phyloP scores from a whole-genome alignment of 2,329 filamentous ascomycete species.

The Aspergillus novofumigatus region DNA sequence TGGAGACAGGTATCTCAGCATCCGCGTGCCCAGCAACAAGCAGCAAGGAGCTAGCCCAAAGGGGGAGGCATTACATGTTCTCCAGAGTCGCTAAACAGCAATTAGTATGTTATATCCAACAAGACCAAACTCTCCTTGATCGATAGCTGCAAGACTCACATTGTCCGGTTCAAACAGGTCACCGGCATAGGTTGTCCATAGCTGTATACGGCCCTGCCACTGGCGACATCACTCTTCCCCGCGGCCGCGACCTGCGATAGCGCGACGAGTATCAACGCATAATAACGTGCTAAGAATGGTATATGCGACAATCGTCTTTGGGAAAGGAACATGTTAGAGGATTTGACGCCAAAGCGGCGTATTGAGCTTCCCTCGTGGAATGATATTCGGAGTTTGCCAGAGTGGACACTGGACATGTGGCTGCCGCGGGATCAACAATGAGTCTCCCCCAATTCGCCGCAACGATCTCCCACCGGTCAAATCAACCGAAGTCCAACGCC shows the following conservation, averaged over 20 bases:
- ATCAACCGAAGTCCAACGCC: background rate
- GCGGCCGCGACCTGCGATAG: conserved; percentile 19
- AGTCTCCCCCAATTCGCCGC: background rate
- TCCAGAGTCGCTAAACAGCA: conserved; percentile 23
- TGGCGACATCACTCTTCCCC: conserved; percentile 20
- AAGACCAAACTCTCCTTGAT: background rate
- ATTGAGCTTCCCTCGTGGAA: background rate
- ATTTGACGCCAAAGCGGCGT: conserved; percentile 1
- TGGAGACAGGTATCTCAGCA: background rate
- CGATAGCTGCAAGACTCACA: conserved; percentile 48
- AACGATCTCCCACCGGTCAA: background rate
- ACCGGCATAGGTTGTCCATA: conserved; percentile 63
- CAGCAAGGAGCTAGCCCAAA: background rate
- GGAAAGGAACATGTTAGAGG: conserved; percentile 7
- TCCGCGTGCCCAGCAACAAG: background rate
- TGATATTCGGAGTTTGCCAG: background rate
- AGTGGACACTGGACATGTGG: background rate
- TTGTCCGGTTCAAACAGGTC: conserved; percentile 69
- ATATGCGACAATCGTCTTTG: conserved; percentile 1
- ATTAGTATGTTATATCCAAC: background rate
- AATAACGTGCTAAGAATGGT: background rate
- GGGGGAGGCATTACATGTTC: conserved; percentile 23
- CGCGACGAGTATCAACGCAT: conserved; percentile 14
- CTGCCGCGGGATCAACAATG: background rate
- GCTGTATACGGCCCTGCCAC: conserved; percentile 30